Base-by-base conservation (phyloP, 352 stramenopile genomes). In the Phytophthora pistaciae region DNA sequence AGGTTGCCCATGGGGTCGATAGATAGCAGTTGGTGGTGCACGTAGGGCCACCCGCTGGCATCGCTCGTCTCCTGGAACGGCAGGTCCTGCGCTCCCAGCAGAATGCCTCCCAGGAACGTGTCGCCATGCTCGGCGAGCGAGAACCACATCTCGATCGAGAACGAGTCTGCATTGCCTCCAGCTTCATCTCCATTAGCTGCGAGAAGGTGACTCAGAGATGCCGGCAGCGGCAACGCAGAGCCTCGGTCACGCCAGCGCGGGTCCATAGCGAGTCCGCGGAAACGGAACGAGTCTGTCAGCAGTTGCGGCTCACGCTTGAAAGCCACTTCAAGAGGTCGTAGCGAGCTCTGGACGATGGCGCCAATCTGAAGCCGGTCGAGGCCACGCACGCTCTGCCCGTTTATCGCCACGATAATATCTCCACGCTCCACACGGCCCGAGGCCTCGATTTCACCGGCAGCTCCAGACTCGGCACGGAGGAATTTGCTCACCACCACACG, bases 401-500 rank as follows among this genome's bases (percentile, higher is more conserved):
- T 94, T n/a, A 94, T 76, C 0, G 80, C 83, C 21, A 86, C 68
- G 42, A 94, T 81, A 55, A 89, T 66, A 57, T 94, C 87, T 9
- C 87, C 87, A 8, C 88, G 78, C 27, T 77, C 70, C 21, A 92
- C 85, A 33, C 70, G 68, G 3, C 80, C 80, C 10, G 85, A 91
- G n/a, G 79, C 82, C 25, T 94, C 85, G 54, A 94, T 91, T 68
- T 94, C 87, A 42, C 87, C 87, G 27, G 85, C 63, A 0, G 81
- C 83, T 8, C 84, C 86, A 0, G 79, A 84, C 10, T 84, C 81
- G 23, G 83, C 70, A 8, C 82, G 84, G 54, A 92, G 44, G 31
- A 93, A 93, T 52, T 91, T 91, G 74, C 86, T 93, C 55, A 93
- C 78, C 38, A 92, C 78, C 49, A 93, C 80, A 27, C 83, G 81